Evolutionary conservation across 129 eudicot genomes (phyloP).

Genomic region (Cynara cardunculus): DNA sequence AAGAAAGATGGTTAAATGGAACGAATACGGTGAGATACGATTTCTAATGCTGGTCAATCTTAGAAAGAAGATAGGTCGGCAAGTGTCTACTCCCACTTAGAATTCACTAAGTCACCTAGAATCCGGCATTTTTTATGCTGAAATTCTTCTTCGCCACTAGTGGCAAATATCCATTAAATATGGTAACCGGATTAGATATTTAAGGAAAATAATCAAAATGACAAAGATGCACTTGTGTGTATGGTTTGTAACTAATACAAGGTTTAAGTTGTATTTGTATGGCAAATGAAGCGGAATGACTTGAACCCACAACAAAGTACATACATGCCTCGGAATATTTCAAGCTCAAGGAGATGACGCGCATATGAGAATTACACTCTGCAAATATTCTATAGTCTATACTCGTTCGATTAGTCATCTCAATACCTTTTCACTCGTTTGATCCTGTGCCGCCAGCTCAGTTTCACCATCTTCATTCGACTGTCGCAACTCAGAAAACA

Average conservation of each 20-base stretch:
- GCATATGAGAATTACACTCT: not conserved
- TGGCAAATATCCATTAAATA: no score
- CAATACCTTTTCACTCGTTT: conserved; percentile 21
- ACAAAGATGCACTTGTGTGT: not conserved
- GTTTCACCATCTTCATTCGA: conserved; percentile 23
- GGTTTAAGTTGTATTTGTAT: not conserved
- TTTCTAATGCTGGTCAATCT: no score
- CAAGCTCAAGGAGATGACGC: not conserved
- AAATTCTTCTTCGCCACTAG: no score
- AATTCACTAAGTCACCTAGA: no score
- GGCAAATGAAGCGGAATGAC: no score
- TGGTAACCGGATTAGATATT: not conserved
- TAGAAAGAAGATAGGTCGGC: no score
- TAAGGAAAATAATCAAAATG: not conserved
- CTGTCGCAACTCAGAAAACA: conserved; percentile 14
- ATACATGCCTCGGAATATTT: no score
- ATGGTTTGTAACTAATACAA: not conserved
- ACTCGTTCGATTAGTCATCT: not conserved
- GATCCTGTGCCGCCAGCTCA: conserved; percentile 8
- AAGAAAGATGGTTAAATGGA: not conserved
- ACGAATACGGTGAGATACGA: no score
- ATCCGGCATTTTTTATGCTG: no score
- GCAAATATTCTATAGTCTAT: not conserved
- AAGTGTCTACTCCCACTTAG: no score
- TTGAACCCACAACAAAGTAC: no score